Evolutionary conservation across 768 basidiomycete species (phyloP).

Genomic region (Amanita molliuscula): DNA sequence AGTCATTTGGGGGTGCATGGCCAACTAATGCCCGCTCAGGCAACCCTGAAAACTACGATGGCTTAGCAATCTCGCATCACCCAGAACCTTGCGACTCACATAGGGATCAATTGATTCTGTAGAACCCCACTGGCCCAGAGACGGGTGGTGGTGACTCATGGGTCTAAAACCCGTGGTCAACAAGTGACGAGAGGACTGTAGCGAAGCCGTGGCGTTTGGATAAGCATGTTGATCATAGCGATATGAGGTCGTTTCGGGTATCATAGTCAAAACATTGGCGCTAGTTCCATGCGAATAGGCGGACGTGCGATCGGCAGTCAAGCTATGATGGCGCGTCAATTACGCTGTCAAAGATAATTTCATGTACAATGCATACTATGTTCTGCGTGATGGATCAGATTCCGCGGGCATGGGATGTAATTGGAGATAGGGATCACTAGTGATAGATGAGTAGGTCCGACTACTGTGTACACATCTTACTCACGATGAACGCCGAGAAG

Average conservation of each 20-base stretch:
- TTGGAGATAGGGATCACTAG: conserved; percentile 36
- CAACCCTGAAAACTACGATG: conserved; percentile 17
- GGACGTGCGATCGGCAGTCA: conserved; percentile 27
- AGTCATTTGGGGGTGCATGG: conserved; percentile 26
- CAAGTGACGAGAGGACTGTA: conserved; percentile 26
- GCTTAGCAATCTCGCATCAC: conserved; percentile 1
- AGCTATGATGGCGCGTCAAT: conserved; percentile 8
- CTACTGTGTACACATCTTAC: conserved; percentile 10
- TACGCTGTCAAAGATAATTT: conserved; percentile 2
- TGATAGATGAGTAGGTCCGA: conserved; percentile 10
- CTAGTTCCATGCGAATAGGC: conserved; percentile 33
- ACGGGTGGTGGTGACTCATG: conserved; percentile 34
- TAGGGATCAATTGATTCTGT: conserved; percentile 54
- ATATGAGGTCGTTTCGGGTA: conserved; percentile 48
- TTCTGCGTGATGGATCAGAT: conserved; percentile 32
- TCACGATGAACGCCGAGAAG: conserved; percentile 31
- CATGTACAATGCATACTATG: conserved; percentile 29
- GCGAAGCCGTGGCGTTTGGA: conserved; percentile 21
- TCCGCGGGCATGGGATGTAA: conserved; percentile 34
- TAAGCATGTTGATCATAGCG: conserved; percentile 44
- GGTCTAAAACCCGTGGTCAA: conserved; percentile 37
- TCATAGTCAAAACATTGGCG: conserved; percentile 40
- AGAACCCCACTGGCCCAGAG: conserved; percentile 46
- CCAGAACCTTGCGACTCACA: conserved; percentile 31
- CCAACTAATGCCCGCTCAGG: conserved; percentile 27